Conservation (phyloP, 495 filamentous ascomycete species). For the Neurospora tetrasperma region DNA sequence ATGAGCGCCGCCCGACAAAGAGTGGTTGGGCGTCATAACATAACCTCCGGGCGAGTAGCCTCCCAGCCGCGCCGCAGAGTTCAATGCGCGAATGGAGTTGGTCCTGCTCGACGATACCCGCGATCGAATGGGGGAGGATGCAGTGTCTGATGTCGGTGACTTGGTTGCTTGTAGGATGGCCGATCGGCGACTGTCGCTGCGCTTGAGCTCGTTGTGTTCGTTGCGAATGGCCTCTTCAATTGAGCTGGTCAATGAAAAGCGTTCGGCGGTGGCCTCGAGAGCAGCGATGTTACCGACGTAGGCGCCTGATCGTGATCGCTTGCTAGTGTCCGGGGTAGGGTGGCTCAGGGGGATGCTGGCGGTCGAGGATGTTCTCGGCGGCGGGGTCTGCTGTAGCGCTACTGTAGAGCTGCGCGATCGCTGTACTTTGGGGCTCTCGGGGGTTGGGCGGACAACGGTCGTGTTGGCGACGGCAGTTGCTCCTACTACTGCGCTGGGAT, state of each 20-base stretch:
- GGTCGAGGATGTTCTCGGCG: constrained; percentile 50
- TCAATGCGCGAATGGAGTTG: constrained; percentile 60
- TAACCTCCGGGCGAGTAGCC: constrained; percentile 63
- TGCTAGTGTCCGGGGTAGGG: constrained; percentile 66
- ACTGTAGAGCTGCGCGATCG: constrained; percentile 9
- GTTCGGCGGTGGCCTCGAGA: constrained; percentile 72
- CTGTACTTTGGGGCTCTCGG: constrained; percentile 11
- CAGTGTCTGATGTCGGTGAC: constrained; percentile 21
- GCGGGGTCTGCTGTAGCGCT: constrained; percentile 24
- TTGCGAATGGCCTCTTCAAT: constrained; percentile 76
- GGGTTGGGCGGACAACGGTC: constrained; percentile 16
- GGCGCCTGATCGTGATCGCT: constrained; percentile 60
- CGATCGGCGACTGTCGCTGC: constrained; percentile 50
- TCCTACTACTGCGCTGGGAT: neutral
- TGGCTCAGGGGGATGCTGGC: constrained; percentile 54
- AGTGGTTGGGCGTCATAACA: constrained; percentile 54
- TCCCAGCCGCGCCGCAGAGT: constrained; percentile 53
- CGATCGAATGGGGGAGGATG: constrained; percentile 15
- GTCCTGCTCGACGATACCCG: constrained; percentile 34
- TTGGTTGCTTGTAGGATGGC: constrained; percentile 35
- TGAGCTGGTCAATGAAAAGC: constrained; percentile 65
- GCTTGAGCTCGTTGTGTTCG: constrained; percentile 67
- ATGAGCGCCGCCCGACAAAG: constrained; percentile 46
- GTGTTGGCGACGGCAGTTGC: constrained; percentile 6
- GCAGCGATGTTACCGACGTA: constrained; percentile 71